Conservation (phyloP, 1,284 basidiomycete species). For the Trichosporon asahii region DNA sequence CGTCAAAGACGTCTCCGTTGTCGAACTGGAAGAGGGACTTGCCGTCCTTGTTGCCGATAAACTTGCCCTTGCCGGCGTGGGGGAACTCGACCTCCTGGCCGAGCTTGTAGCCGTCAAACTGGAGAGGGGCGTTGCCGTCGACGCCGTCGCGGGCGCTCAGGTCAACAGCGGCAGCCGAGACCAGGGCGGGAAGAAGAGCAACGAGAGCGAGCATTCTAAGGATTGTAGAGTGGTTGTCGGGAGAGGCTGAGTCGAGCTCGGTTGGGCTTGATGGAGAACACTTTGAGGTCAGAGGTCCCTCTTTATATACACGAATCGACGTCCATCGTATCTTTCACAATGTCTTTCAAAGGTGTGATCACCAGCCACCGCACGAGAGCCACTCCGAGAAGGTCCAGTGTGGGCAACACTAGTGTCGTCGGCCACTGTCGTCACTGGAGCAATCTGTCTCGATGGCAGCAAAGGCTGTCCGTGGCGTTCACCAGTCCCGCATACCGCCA, state of each 20-base stretch:
- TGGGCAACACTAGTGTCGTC: not conserved
- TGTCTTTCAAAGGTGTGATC: not conserved
- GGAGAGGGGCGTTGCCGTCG: not conserved
- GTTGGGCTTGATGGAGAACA: constrained; percentile 4
- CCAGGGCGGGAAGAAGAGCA: constrained; percentile 6
- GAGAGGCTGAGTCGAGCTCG: not conserved
- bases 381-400: too few relatives aligned
- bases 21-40: constrained; percentile 9
- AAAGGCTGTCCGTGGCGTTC: not conserved
- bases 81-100: constrained; percentile 1
- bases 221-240: not conserved
- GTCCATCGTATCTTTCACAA: not conserved
- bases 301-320: not conserved
- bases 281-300: not conserved
- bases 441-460: not conserved
- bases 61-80: constrained; percentile 3
- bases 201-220: constrained; percentile 6
- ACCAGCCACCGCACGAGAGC: not conserved
- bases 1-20: not conserved
- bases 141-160: constrained; percentile 1
- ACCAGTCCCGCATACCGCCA: not conserved
- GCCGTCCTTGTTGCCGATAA: constrained; percentile 8
- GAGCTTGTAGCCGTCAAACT: constrained; percentile 1
- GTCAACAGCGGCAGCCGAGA: constrained; percentile 5
- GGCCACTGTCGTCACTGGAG: not conserved